These are phyloP conservation scores for Cladosporium austrohemisphaericum DNA, from an alignment of 2,329 filamentous ascomycete species.

Conservation along the genomic window DNA sequence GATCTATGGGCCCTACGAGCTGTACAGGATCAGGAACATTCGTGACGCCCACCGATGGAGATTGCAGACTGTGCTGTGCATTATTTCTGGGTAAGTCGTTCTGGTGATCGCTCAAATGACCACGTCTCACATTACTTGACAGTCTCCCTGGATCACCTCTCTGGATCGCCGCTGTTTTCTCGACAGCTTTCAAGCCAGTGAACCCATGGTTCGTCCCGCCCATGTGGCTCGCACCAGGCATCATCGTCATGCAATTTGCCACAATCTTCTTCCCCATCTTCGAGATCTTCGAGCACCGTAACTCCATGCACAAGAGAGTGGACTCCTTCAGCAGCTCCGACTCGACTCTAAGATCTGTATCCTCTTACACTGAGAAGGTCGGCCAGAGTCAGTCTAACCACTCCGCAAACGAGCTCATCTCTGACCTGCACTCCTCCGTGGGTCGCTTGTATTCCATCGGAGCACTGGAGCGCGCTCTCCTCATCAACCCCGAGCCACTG, in stretches of 20 bases:
- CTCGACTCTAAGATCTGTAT: not conserved
- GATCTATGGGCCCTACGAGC: slow-evolving; percentile 57
- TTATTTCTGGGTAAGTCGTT: slow-evolving; percentile 40
- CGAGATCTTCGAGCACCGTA: slow-evolving; percentile 48
- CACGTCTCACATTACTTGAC: not conserved
- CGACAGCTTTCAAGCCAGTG: slow-evolving; percentile 44
- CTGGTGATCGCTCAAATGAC: not conserved
- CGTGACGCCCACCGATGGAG: slow-evolving; percentile 65
- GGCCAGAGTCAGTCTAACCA: not conserved
- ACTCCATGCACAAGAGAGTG: slow-evolving; percentile 21
- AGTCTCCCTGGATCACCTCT: slow-evolving; percentile 63
- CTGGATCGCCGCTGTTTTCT: slow-evolving; percentile 58
- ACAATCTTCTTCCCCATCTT: slow-evolving; percentile 61
- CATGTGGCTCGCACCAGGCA: slow-evolving; percentile 61
- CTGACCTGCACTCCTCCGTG: slow-evolving; percentile 5
- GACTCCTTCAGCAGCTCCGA: slow-evolving; percentile 4
- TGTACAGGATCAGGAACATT: slow-evolving; percentile 60
- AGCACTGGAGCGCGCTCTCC: slow-evolving; percentile 59
- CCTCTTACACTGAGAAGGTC: slow-evolving; percentile 1
- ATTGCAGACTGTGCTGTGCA: slow-evolving; percentile 55
- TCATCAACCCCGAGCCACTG: slow-evolving; percentile 56
- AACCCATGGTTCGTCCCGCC: slow-evolving; percentile 58
- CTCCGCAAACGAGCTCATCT: slow-evolving; percentile 4
- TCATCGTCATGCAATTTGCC: slow-evolving; percentile 61
- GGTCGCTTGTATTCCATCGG: slow-evolving; percentile 53